Evolutionary conservation across 2,329 filamentous ascomycete genomes (phyloP).

Genomic region (Cercospora canescens): DNA sequence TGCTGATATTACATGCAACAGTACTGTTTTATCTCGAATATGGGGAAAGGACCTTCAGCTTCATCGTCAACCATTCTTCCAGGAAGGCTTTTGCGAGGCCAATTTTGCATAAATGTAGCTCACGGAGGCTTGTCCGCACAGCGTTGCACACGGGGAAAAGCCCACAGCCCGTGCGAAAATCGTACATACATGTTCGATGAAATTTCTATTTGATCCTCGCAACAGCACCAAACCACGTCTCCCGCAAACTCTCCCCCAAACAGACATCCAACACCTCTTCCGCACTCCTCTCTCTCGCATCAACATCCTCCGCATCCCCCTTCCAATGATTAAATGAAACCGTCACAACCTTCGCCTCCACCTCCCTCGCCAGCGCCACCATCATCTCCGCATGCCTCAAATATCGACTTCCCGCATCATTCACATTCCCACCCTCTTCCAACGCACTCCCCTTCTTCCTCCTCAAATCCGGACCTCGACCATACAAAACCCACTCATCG

Average conservation of each 20-base stretch:
- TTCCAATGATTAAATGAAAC: constrained; percentile 12
- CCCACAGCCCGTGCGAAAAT: too few species aligned
- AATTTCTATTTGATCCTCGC: neutral
- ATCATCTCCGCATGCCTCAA: constrained; percentile 4
- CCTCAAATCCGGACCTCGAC: constrained; percentile 1
- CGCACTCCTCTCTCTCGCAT: neutral
- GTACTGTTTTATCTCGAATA: too few species aligned
- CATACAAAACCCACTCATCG: constrained; percentile 14
- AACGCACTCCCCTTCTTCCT: neutral
- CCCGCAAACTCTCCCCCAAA: neutral
- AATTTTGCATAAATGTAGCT: too few species aligned
- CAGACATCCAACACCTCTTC: constrained; percentile 7
- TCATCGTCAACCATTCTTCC: too few species aligned
- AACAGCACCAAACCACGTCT: neutral
- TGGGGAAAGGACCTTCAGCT: too few species aligned
- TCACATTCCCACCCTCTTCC: neutral
- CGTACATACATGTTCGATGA: neutral
- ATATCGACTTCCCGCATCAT: constrained; percentile 3
- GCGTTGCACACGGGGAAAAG: too few species aligned
- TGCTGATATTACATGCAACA: too few species aligned
- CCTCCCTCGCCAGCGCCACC: constrained; percentile 4
- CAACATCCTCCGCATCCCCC: constrained; percentile 1
- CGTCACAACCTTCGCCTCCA: neutral
- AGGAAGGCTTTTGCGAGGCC: too few species aligned
- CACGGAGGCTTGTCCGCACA: too few species aligned